phyloP scores from a whole-genome alignment of 129 eudicot species.

The Centaurea solstitialis region DNA sequence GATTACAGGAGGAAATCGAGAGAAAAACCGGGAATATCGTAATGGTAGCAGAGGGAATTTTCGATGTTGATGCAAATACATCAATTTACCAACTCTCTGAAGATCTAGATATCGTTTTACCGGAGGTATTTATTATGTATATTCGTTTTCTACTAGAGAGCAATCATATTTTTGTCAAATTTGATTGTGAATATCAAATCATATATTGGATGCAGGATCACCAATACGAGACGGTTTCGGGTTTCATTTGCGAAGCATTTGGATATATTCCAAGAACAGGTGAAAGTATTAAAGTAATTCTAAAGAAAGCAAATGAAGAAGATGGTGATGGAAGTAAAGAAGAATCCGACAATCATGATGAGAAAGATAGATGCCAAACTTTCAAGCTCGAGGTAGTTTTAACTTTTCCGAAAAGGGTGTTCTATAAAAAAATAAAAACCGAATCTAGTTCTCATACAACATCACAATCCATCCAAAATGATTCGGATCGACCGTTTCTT shows the following conservation, averaged over 20 bases:
- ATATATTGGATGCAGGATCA: constrained; percentile 46
- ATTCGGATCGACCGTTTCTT: neutral
- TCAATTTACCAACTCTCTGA: constrained; percentile 72
- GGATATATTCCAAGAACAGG: constrained; percentile 83
- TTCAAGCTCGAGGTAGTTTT: constrained; percentile 59
- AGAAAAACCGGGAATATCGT: constrained; percentile 74
- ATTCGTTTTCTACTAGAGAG: neutral
- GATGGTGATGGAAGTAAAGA: constrained; percentile 43
- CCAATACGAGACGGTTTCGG: constrained; percentile 78
- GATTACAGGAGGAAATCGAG: constrained; percentile 66
- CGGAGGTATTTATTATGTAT: constrained; percentile 45
- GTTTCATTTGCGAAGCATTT: constrained; percentile 68
- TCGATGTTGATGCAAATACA: constrained; percentile 78
- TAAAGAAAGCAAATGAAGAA: constrained; percentile 49
- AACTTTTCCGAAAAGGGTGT: constrained; percentile 1
- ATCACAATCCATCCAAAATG: neutral
- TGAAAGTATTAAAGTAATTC: constrained; percentile 59
- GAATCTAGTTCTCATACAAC: neutral
- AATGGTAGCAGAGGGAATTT: constrained; percentile 65
- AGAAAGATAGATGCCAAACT: constrained; percentile 51
- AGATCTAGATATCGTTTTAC: constrained; percentile 57
- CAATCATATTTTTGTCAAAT: neutral
- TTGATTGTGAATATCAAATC: neutral
- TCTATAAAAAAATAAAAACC: neutral
- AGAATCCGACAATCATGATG: constrained; percentile 41